phyloP scores from a whole-genome alignment of 305 asterid species.

The Lippia alba region DNA sequence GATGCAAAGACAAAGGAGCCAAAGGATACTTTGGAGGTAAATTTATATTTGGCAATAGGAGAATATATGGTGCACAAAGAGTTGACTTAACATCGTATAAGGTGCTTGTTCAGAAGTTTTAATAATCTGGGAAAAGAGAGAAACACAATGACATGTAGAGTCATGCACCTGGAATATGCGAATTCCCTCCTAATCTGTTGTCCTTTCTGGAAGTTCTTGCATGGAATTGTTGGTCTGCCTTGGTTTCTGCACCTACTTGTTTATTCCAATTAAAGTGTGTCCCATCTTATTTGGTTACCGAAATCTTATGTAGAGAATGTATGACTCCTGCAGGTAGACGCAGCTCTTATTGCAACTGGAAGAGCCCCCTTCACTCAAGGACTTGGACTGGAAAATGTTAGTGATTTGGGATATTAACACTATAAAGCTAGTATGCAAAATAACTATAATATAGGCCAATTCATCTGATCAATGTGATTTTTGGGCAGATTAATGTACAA shows the following conservation, averaged over 20 bases:
- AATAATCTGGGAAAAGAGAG: constrained; percentile 21
- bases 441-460: constrained; percentile 25
- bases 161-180: constrained; percentile 14
- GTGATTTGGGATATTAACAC: constrained; percentile 38
- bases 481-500: constrained; percentile 72
- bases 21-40: constrained; percentile 85
- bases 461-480: constrained; percentile 25
- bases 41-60: constrained; percentile 30
- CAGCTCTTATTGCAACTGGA: constrained; percentile 97
- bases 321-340: constrained; percentile 80
- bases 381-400: constrained; percentile 93
- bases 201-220: constrained; percentile 22
- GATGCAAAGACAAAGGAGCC: constrained; percentile 97
- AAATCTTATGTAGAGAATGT: constrained; percentile 23
- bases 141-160: constrained; percentile 11
- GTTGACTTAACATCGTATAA: constrained; percentile 15
- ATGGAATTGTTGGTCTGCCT: constrained; percentile 17
- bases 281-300: constrained; percentile 31
- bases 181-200: neutral
- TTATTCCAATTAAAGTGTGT: constrained; percentile 19
- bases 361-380: constrained; percentile 96
- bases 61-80: constrained; percentile 31
- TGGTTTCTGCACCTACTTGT: constrained; percentile 17
- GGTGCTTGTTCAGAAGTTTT: constrained; percentile 6
- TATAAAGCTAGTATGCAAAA: constrained; percentile 14